These are phyloP conservation scores for Pseudozyma flocculosa DNA, from an alignment of 1,284 basidiomycete species.

Conservation along the genomic window DNA sequence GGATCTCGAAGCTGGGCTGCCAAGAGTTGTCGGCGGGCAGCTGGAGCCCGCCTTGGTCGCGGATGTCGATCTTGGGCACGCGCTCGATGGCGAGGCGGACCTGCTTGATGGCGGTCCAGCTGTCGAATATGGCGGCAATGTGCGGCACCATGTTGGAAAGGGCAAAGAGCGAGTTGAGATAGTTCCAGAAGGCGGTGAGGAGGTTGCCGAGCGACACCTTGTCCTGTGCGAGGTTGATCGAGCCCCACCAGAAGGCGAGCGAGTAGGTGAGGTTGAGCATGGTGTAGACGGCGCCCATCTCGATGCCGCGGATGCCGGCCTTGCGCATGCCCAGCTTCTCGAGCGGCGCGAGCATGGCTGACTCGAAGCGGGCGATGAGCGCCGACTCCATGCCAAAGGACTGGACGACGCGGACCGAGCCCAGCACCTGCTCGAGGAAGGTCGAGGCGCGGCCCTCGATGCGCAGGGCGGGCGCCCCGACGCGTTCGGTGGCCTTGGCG, in stretches of 20 bases:
- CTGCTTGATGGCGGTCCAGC: slow-evolving; percentile 32
- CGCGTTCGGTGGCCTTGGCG: slow-evolving; percentile 53
- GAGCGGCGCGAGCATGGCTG: slow-evolving; percentile 54
- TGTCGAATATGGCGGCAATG: slow-evolving; percentile 47
- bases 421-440: slow-evolving; percentile 60
- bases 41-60: slow-evolving; percentile 27
- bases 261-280: slow-evolving; percentile 42
- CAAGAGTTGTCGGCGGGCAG: slow-evolving; percentile 12
- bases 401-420: slow-evolving; percentile 60
- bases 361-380: slow-evolving; percentile 56
- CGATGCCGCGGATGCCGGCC: slow-evolving; percentile 47
- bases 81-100: slow-evolving; percentile 51
- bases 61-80: slow-evolving; percentile 51
- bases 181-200: slow-evolving; percentile 53
- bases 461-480: slow-evolving; percentile 46
- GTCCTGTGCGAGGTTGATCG: slow-evolving; percentile 36
- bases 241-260: slow-evolving; percentile 49
- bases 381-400: slow-evolving; percentile 57
- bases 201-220: slow-evolving; percentile 31
- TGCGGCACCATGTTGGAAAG: slow-evolving; percentile 68
- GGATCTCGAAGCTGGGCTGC: slow-evolving; percentile 42
- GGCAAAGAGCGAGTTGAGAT: slow-evolving; percentile 97
- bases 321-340: slow-evolving; percentile 51
- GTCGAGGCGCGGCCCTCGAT: slow-evolving; percentile 59
- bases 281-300: slow-evolving; percentile 44